Evolutionary conservation across 202 grass and related monocot genomes (phyloP), one percentile per base, ranked within the genome.

Genomic region (Carex sylvatica): DNA sequence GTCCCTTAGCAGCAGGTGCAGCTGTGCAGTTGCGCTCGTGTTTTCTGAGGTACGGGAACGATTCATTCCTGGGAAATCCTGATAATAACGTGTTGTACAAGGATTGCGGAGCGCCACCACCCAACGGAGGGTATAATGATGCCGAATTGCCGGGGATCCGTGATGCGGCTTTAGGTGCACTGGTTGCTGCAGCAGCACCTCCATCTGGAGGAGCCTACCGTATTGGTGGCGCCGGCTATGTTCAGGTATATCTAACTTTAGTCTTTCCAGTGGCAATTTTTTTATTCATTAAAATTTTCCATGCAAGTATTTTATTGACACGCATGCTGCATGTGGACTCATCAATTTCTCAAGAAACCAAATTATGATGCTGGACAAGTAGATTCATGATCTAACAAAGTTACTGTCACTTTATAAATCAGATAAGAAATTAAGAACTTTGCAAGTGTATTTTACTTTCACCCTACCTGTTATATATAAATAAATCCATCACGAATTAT

Each of bases 21-120:
- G 80, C 80, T 4, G 85, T 95, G 75, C 95, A 98, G 92, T 80
- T 98, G 56, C 83, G 86, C n/a, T 87, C 85, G 6, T 98, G 95
- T 85, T 93, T 98, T 79, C 71, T 98, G 82, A 90, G 90, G 47
- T 98, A 94, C 71, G 89, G 92, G 1, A 98, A 98, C 69, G 92
- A 98, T 53, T 87, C 92, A 1, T 98, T 98, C 88, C 86, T 98
- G 28, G 92, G 95, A 1, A 93, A 85, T 82, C 87, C 84, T 68
- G 92, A 98, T 86, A 94, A 90, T 13, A 15, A 85, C 11, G 84
- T 94, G 63, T 87, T 98, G 12, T 93, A 89, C 89, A 94, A 88
- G 82, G 94, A 88, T 86, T 98, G 95, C 67, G 87, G 90, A 82
- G 86, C 89, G 12, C 31, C 87, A 42, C 40, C 13, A 52, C 7